Evolutionary conservation across 148 eudicot genomes (phyloP).

Genomic region (Hydrangea macrophylla): DNA sequence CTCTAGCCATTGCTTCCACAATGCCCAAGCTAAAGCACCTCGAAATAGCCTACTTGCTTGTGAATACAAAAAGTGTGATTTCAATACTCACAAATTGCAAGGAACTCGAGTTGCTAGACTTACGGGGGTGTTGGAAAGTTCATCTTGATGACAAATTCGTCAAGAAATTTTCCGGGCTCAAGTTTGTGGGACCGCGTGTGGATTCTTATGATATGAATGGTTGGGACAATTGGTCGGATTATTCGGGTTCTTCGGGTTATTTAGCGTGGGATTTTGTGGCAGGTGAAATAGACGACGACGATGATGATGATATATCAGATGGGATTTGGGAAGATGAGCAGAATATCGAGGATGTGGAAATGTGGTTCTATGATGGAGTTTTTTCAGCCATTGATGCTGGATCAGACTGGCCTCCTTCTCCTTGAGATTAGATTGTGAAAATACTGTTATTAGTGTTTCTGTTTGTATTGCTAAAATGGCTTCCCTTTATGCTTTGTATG

Average conservation of each 20-base stretch:
- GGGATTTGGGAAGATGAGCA: constrained; percentile 36
- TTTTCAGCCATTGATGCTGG: constrained; percentile 23
- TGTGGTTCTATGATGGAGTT: constrained; percentile 34
- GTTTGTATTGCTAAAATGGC: background rate
- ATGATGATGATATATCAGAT: constrained; percentile 21
- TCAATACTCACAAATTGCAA: constrained; percentile 38
- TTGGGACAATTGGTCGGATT: constrained; percentile 27
- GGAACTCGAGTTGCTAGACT: constrained; percentile 57
- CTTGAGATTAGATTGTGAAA: constrained; percentile 13
- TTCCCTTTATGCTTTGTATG: background rate
- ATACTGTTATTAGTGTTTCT: background rate
- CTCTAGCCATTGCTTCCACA: constrained; percentile 60
- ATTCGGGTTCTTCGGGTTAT: constrained; percentile 35
- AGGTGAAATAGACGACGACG: constrained; percentile 22
- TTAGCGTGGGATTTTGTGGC: constrained; percentile 39
- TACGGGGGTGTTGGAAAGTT: constrained; percentile 83
- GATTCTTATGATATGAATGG: constrained; percentile 29
- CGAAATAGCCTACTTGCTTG: constrained; percentile 56
- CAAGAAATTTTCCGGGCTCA: constrained; percentile 34
- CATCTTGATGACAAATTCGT: constrained; percentile 47
- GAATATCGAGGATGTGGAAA: constrained; percentile 36
- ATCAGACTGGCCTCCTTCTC: constrained; percentile 34
- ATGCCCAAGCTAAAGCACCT: constrained; percentile 84
- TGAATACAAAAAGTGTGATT: constrained; percentile 38
- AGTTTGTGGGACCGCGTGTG: constrained; percentile 62